These are phyloP conservation scores for Coniella vitis DNA, from an alignment of 2,329 filamentous ascomycete genomes.

Conservation along the genomic window DNA sequence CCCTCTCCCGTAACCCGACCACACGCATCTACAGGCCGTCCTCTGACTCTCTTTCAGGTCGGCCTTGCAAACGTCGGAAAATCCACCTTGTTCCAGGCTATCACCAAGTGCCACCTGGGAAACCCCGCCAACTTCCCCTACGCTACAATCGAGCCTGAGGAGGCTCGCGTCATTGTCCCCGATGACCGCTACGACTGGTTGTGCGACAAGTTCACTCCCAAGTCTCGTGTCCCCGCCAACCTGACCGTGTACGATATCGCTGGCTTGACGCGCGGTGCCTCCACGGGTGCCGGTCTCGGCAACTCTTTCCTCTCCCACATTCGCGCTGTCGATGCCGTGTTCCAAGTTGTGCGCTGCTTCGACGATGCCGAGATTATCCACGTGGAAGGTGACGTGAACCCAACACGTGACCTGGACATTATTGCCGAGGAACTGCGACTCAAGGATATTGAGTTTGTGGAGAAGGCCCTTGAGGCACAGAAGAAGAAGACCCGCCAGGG, in stretches of 20 bases:
- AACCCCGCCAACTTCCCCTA: constrained; percentile 99
- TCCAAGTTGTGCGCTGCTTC: constrained; percentile 94
- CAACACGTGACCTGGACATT: constrained; percentile 87
- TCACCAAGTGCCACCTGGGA: constrained; percentile 94
- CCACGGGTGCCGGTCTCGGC: constrained; percentile 92
- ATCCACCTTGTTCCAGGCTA: constrained; percentile 98
- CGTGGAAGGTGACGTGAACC: constrained; percentile 97
- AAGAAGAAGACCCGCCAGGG: constrained; percentile 93
- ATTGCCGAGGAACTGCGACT: constrained; percentile 94
- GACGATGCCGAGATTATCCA: constrained; percentile 99
- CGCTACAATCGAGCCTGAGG: constrained; percentile 97
- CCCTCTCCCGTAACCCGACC: constrained; percentile 8
- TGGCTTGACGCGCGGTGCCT: constrained; percentile 90
- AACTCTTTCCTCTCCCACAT: constrained; percentile 99
- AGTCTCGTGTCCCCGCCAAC: constrained; percentile 94
- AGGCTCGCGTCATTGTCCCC: constrained; percentile 93
- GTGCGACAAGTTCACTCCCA: constrained; percentile 92
- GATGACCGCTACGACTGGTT: constrained; percentile 97
- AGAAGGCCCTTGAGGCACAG: constrained; percentile 87
- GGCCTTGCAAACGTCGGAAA: constrained; percentile 99
- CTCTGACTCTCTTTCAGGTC: constrained; percentile 58
- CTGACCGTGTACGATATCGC: constrained; percentile 98
- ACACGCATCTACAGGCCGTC: constrained; percentile 19
- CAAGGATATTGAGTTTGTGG: constrained; percentile 97
- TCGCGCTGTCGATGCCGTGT: constrained; percentile 94